phyloP scores from a whole-genome alignment of 2,329 filamentous ascomycete species.

The Epichloe brachyelytri region DNA sequence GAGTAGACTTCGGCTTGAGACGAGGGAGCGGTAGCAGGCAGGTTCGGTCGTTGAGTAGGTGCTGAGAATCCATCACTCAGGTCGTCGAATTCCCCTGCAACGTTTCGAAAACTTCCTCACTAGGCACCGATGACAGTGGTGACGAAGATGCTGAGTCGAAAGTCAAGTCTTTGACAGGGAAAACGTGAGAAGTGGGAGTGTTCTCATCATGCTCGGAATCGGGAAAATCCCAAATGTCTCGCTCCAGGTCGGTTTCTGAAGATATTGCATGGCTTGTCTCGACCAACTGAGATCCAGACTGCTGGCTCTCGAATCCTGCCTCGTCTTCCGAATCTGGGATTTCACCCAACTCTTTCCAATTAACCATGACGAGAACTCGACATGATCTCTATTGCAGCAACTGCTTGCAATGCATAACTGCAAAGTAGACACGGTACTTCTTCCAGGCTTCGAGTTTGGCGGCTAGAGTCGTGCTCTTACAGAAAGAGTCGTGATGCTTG shows the following conservation, averaged over 20 bases:
- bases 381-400: constrained; percentile 14
- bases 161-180: constrained; percentile 1
- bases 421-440: background rate
- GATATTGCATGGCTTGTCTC: background rate
- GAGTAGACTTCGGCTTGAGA: background rate
- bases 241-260: background rate
- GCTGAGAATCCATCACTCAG: background rate
- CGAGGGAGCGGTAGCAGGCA: background rate
- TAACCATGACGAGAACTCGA: constrained; percentile 24
- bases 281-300: constrained; percentile 1
- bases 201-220: constrained; percentile 16
- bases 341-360: constrained; percentile 37
- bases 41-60: background rate
- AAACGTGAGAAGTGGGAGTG: background rate
- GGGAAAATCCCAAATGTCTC: constrained; percentile 25
- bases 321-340: constrained; percentile 40
- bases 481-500: background rate
- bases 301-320: constrained; percentile 27
- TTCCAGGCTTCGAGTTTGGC: background rate
- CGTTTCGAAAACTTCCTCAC: constrained; percentile 13
- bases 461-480: background rate
- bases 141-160: constrained; percentile 16
- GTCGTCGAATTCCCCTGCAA: background rate
- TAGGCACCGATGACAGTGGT: constrained; percentile 21
- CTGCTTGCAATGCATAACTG: background rate